Evolutionary conservation across 1,284 basidiomycete genomes (phyloP), one percentile per base, ranked within the genome.

Genomic region (Peniophora sp.): DNA sequence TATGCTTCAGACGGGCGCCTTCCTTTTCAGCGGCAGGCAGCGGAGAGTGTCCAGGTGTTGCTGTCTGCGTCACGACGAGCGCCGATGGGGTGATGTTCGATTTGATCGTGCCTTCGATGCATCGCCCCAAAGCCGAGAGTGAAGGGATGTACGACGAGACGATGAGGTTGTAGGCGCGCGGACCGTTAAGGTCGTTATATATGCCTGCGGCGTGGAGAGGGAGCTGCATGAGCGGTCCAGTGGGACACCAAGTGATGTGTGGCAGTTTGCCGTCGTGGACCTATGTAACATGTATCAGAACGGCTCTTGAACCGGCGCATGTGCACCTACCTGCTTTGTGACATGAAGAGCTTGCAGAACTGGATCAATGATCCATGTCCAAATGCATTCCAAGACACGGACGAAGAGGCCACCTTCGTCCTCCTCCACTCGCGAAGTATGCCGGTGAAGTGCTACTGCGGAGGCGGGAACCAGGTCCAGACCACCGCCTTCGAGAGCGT

Each of bases 71-170:
- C 22, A 53, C n/a, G 2, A 44, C 49, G 39, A 50, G 45, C 47
- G n/a, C 8, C n/a, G 6, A 9, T n/a, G 39, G 8, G 8, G 8
- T 41, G 9, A 15, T 9, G n/a, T 8, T n/a, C 8, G 5, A 6
- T 12, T 32, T 5, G 5, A 12, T 15, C 8, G 2, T 15, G 8
- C 27, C 27, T 5, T 32, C 27, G 5, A 5, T 32, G 27, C 27
- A 5, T 6, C 27, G 5, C 12, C 5, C 12, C 6, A 47, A 43
- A 20, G 24, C 12, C 23, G 18, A 3, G 3, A 62, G 48, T 0
- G 60, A 59, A 8, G 60, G 57, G 5, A 51, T 59, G 48, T 61
- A 62, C 2, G 61, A 62, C 6, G 60, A 59, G 14, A 59, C 46
- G 39, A 56, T 56, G 22, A 52, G 53, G 41, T 61, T 58, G 8